Evolutionary conservation across 495 filamentous ascomycete genomes (phyloP).

Genomic region (Daldinia concentrica): DNA sequence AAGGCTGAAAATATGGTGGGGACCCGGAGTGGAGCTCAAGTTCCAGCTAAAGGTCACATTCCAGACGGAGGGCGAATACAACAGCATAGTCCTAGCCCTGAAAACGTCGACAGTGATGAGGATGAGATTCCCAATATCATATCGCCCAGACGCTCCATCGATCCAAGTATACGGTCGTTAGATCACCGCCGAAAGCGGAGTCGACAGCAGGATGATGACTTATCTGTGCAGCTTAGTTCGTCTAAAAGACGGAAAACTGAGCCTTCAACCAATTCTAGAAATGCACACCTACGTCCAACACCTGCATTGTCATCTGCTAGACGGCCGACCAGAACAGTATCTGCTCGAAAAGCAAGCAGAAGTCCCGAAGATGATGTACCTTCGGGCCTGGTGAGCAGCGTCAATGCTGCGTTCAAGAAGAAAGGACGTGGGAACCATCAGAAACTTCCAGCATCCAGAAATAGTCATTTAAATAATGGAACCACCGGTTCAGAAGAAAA

Average conservation of each 20-base stretch:
- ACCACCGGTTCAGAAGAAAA: neutral
- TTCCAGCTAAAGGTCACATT: constrained; percentile 5
- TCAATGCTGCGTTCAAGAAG: constrained; percentile 35
- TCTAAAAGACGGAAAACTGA: constrained; percentile 36
- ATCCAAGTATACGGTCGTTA: constrained; percentile 8
- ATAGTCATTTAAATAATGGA: neutral
- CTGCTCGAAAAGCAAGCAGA: constrained; percentile 4
- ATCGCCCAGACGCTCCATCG: constrained; percentile 6
- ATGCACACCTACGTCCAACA: constrained; percentile 1
- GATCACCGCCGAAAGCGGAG: constrained; percentile 17
- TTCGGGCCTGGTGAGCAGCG: constrained; percentile 28
- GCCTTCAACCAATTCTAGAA: neutral
- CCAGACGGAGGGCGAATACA: neutral
- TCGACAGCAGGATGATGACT: constrained; percentile 5
- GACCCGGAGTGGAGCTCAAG: constrained; percentile 24
- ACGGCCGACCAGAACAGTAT: neutral
- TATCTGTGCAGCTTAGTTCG: constrained; percentile 2
- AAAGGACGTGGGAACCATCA: neutral
- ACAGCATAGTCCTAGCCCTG: neutral
- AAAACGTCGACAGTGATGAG: constrained; percentile 32
- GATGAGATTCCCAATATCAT: constrained; percentile 18
- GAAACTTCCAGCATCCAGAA: neutral
- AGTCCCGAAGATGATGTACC: constrained; percentile 25
- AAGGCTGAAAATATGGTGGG: constrained; percentile 25
- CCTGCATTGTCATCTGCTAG: neutral